Base-by-base conservation (phyloP, 345 rosid genomes). In the Atalantia buxifolia region DNA sequence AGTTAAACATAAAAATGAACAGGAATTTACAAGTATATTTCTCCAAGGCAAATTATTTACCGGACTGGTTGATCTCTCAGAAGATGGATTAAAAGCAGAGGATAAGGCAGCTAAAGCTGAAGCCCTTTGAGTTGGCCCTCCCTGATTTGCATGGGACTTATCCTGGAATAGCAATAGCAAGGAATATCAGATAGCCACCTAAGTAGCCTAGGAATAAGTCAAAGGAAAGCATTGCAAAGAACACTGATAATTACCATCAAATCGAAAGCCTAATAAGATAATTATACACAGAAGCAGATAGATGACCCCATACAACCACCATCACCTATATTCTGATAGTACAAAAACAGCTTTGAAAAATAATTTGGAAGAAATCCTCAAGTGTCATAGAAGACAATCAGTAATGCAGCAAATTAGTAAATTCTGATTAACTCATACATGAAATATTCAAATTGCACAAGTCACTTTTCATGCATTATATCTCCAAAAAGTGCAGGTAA, bases 91-190 rank as follows among this genome's bases (percentile, higher is more conserved):
- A 81, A 96, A 94, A 62, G 98, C 99, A 78, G 94, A 87, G 76
- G 89, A 80, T 85, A 96, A 89, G 81, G 99, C 99, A 79, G 98
- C 98, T 78, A 96, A 82, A 72, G 99, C 99, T 25, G 97, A 91
- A 86, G 99, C 98, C 72, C 98, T 92, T 86, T 96, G 99, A 68
- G 97, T 96, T 76, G 88, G 91, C 81, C 98, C 98, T 80, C 97
- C 97, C 86, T 83, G 92, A 86, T 84, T 87, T 75, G 95, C 93
- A 80, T 88, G 83, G 74, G 94, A 87, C 78, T 88, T 92, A 19
- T 89, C 94, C 97, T 92, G 90, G 77, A 78, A 60, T 42, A 14
- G 57, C 50, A 70, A 67, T 5, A 31, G 30, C 61, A 71, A 66
- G 69, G 42, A 76, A 61, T n/a, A 66, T 77, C 22, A 78, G n/a